A percentile compares a stretch with the other conserved stretches of the same genome.
Evolutionary conservation across 2,329 filamentous ascomycete genomes (phyloP).

Genomic region (Metarhizium album): DNA sequence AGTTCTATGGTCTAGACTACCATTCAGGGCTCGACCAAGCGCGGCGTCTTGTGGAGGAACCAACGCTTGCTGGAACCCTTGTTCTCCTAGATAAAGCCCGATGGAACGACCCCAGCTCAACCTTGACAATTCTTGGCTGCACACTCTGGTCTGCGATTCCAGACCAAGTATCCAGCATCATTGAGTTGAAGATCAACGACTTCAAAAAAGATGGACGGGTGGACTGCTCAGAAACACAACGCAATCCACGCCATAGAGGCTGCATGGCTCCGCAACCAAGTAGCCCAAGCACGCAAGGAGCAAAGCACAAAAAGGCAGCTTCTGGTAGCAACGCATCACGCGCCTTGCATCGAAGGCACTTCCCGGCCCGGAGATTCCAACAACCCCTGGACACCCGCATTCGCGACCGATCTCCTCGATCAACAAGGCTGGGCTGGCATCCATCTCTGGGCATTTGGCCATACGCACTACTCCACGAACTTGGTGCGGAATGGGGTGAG

Average conservation of each 20-base stretch:
- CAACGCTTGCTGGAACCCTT: constrained; percentile 25
- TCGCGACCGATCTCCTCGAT: constrained; percentile 36
- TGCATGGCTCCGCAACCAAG: constrained; percentile 34
- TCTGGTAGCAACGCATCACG: constrained; percentile 47
- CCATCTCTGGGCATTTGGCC: constrained; percentile 34
- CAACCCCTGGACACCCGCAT: constrained; percentile 37
- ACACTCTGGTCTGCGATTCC: constrained; percentile 46
- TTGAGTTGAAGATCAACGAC: constrained; percentile 38
- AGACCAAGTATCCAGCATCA: constrained; percentile 22
- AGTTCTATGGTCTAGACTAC: constrained; percentile 37
- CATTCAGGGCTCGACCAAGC: constrained; percentile 27
- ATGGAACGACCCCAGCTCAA: constrained; percentile 27
- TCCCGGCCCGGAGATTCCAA: constrained; percentile 36
- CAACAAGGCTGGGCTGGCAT: constrained; percentile 22
- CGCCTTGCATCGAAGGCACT: constrained; percentile 37
- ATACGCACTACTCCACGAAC: constrained; percentile 35
- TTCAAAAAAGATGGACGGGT: constrained; percentile 41
- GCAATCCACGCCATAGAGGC: constrained; percentile 33
- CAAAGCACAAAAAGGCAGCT: constrained; percentile 17
- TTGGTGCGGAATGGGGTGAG: constrained; percentile 21
- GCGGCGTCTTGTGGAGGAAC: constrained; percentile 25
- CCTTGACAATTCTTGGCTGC: constrained; percentile 43
- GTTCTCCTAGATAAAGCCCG: constrained; percentile 32
- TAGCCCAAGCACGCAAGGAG: constrained; percentile 7
- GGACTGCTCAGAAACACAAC: constrained; percentile 41